These are phyloP conservation scores for Suillus bovinus DNA, from an alignment of 768 basidiomycete species.

Conservation along the genomic window DNA sequence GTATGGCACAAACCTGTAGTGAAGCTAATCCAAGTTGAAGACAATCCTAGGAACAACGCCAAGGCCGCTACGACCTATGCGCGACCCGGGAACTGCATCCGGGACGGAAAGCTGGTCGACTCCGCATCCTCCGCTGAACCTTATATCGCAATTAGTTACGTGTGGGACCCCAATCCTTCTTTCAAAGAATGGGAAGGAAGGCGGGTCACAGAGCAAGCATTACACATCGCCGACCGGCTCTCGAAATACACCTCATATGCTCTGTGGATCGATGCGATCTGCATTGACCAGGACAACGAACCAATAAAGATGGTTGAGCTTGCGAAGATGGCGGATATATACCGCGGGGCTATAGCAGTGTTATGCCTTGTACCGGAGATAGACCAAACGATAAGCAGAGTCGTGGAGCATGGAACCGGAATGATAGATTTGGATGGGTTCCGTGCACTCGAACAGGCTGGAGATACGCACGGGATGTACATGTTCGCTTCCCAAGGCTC, in stretches of 20 bases:
- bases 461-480: constrained; percentile 11
- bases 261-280: constrained; percentile 11
- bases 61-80: neutral
- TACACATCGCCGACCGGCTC: constrained; percentile 3
- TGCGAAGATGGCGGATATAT: constrained; percentile 9
- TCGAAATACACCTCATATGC: constrained; percentile 7
- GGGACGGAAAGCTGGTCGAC: constrained; percentile 9
- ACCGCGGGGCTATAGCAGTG: constrained; percentile 5
- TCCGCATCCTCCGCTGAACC: constrained; percentile 4
- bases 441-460: constrained; percentile 4
- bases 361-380: constrained; percentile 9
- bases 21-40: constrained; percentile 8
- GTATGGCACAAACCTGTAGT: constrained; percentile 3
- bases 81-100: constrained; percentile 6
- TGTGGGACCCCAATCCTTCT: constrained; percentile 5
- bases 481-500: constrained; percentile 10
- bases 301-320: constrained; percentile 1
- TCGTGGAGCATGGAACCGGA: constrained; percentile 3
- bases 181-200: constrained; percentile 10
- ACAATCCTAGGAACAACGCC: neutral
- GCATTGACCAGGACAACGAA: constrained; percentile 8
- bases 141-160: constrained; percentile 9
- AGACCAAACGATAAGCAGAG: constrained; percentile 1
- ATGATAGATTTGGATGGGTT: constrained; percentile 9
- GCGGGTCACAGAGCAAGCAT: constrained; percentile 10